Conservation (phyloP, 345 rosid genomes). For the Citrus unshiu region DNA sequence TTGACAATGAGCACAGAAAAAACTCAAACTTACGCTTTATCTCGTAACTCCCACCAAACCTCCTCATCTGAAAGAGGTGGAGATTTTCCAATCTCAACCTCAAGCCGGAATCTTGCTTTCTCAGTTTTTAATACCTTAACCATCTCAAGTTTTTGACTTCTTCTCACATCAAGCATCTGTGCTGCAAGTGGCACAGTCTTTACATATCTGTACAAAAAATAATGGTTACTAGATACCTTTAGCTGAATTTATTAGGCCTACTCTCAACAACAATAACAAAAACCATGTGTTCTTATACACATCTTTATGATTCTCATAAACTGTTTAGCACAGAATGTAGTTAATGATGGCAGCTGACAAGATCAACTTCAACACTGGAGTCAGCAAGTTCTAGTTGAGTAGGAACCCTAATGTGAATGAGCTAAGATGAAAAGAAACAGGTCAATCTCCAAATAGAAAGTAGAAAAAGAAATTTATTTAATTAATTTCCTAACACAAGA, state of each 20-base stretch:
- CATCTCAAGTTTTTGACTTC: slow-evolving; percentile 81
- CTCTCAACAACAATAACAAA: background rate
- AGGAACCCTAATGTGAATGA: background rate
- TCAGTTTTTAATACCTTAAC: slow-evolving; percentile 68
- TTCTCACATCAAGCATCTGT: slow-evolving; percentile 75
- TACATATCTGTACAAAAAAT: slow-evolving; percentile 56
- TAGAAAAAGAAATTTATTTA: background rate
- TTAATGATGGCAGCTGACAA: background rate
- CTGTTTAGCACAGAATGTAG: background rate
- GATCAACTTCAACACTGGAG: background rate
- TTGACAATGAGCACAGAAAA: background rate
- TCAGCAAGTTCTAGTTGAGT: background rate
- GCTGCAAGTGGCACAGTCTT: slow-evolving; percentile 96
- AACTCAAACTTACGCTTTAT: slow-evolving; percentile 68
- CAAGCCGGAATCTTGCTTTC: slow-evolving; percentile 70
- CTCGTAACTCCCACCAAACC: slow-evolving; percentile 82
- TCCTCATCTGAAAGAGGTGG: slow-evolving; percentile 96
- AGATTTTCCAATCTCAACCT: slow-evolving; percentile 92
- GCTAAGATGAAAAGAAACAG: background rate
- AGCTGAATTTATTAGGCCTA: background rate
- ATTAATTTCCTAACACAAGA: background rate
- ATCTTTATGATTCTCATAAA: background rate
- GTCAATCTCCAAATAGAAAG: background rate
- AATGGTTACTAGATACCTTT: background rate
- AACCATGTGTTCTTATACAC: background rate